phyloP scores from a whole-genome alignment of 2,329 filamentous ascomycete species.

The Metarhizium guizhouense region DNA sequence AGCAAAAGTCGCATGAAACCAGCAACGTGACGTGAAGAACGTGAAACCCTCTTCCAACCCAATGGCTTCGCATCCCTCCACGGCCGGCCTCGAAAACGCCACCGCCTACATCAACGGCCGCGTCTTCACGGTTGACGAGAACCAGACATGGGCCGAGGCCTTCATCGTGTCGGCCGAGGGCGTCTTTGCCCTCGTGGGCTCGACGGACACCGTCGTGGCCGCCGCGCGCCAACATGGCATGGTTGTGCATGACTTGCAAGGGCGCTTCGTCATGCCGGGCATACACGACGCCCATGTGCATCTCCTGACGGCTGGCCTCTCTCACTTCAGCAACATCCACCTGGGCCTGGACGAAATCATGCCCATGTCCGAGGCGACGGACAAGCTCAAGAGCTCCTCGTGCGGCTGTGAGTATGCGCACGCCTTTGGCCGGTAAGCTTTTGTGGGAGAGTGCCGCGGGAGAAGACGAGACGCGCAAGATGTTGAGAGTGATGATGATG shows the following conservation, averaged over 20 bases:
- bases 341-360: not conserved
- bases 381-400: not conserved
- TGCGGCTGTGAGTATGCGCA: constrained; percentile 1
- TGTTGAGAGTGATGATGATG: no score
- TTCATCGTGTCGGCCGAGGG: constrained; percentile 1
- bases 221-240: no score
- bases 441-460: no score
- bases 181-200: no score
- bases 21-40: no score
- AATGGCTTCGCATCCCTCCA: no score
- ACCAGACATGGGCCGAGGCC: not conserved
- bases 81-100: not conserved
- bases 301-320: not conserved
- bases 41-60: no score
- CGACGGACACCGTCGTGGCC: no score
- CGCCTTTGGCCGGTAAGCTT: constrained; percentile 1
- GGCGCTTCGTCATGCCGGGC: constrained; percentile 1
- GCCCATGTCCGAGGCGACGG: not conserved
- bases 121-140: not conserved
- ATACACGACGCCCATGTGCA: constrained; percentile 4
- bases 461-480: no score
- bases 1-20: no score
- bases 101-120: constrained; percentile 2
- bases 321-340: not conserved
- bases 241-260: no score